Percentiles rank a stretch among this genome's conserved stretches.
phyloP scores from a whole-genome alignment of 129 eudicot genomes.

The Tanacetum coccineum region DNA sequence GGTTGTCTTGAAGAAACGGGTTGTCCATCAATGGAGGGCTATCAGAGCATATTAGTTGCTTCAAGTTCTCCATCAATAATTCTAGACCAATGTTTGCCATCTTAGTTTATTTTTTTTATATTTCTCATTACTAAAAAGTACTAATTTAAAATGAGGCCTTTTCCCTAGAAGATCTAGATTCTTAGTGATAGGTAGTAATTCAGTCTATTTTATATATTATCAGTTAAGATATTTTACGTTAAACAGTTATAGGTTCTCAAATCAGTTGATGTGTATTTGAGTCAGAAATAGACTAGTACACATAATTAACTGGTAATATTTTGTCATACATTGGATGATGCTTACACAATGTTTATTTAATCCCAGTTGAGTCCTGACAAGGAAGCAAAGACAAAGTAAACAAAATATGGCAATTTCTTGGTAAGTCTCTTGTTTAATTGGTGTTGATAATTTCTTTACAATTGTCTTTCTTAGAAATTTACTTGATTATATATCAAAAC shows the following conservation, averaged over 20 bases:
- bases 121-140: constrained; percentile 17
- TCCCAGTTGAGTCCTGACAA: constrained; percentile 17
- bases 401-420: constrained; percentile 18
- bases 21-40: constrained; percentile 26
- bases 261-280: constrained; percentile 22
- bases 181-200: constrained; percentile 13
- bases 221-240: neutral
- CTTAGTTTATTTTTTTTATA: constrained; percentile 1
- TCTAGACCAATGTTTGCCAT: constrained; percentile 49
- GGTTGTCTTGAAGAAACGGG: constrained; percentile 33
- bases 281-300: constrained; percentile 26
- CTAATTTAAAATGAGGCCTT: constrained; percentile 13
- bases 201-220: neutral
- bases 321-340: constrained; percentile 9
- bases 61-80: constrained; percentile 43
- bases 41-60: constrained; percentile 24
- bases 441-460: neutral
- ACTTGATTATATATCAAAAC: neutral
- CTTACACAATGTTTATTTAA: constrained; percentile 12
- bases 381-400: constrained; percentile 21
- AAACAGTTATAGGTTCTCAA: constrained; percentile 9
- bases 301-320: constrained; percentile 3
- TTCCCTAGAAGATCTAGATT: constrained; percentile 10
- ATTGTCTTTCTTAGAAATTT: neutral
- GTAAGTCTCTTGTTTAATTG: constrained; percentile 14